Percentiles rank a stretch among this genome's conserved stretches.
Conservation (phyloP, 192 early-diverging fungal species). For the Coemansia sp. region DNA sequence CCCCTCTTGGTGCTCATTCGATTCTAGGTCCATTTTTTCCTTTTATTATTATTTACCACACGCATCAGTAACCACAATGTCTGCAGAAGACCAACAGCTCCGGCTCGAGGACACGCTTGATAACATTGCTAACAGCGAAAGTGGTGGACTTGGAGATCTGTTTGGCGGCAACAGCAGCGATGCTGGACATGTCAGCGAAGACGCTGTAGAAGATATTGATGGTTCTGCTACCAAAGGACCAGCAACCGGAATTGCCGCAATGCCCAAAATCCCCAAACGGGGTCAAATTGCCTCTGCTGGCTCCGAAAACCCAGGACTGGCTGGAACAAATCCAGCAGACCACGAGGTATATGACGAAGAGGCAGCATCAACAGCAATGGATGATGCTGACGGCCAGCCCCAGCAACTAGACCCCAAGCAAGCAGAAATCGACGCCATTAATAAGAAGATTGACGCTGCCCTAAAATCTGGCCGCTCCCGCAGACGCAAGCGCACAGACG, state of each 20-base stretch:
- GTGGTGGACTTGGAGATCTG: constrained; percentile 5
- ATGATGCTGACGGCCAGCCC: constrained; percentile 3
- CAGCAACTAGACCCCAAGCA: constrained; percentile 38
- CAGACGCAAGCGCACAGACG: constrained; percentile 51
- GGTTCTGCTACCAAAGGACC: neutral
- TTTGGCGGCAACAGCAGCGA: constrained; percentile 12
- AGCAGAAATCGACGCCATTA: constrained; percentile 47
- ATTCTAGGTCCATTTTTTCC: neutral
- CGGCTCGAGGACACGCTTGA: constrained; percentile 6
- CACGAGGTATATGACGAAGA: neutral
- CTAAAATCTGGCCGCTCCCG: constrained; percentile 41
- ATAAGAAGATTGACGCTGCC: constrained; percentile 43
- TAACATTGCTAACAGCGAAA: neutral
- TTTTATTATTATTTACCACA: neutral
- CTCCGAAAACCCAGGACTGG: neutral
- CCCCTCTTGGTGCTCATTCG: neutral
- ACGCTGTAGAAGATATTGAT: neutral
- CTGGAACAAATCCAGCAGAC: neutral
- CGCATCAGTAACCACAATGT: neutral
- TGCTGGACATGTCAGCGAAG: neutral
- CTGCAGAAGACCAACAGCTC: constrained; percentile 6
- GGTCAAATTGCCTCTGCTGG: neutral
- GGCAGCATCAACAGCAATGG: neutral
- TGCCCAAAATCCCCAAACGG: constrained; percentile 51
- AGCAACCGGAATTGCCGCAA: constrained; percentile 14